A percentile compares a stretch with the other conserved stretches of the same genome.
Conservation (phyloP, 257 asterid species). For the Nemophila menziesii region DNA sequence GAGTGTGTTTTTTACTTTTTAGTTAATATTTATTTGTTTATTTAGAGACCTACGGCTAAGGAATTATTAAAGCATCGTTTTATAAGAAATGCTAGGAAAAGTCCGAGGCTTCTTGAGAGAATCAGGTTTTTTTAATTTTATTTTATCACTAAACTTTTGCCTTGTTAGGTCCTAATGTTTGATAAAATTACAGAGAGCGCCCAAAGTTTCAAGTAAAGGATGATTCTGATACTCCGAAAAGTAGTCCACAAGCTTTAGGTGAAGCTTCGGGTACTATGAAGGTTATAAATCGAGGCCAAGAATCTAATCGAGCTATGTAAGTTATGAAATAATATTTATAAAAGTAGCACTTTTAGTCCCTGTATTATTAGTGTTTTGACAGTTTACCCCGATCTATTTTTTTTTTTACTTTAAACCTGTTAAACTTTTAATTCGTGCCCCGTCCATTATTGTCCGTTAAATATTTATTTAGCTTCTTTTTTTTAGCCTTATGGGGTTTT, state of each 20-base stretch:
- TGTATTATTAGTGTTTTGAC: too few species aligned
- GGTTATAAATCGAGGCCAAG: slow-evolving; percentile 27
- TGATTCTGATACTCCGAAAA: slow-evolving; percentile 26
- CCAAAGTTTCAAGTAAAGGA: slow-evolving; percentile 37
- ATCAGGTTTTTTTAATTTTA: slow-evolving; percentile 44
- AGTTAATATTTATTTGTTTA: slow-evolving; percentile 2
- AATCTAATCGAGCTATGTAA: slow-evolving; percentile 44
- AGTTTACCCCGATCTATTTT: too few species aligned
- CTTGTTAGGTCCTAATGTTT: neutral
- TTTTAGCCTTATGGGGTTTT: too few species aligned
- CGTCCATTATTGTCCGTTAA: too few species aligned
- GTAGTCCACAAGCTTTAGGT: slow-evolving; percentile 25
- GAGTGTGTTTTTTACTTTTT: neutral
- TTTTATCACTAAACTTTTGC: neutral
- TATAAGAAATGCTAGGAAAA: slow-evolving; percentile 78
- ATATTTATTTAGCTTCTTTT: too few species aligned
- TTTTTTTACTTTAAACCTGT: too few species aligned
- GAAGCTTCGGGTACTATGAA: slow-evolving; percentile 41
- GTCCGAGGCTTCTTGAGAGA: slow-evolving; percentile 89
- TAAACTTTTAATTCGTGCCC: too few species aligned
- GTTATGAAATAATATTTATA: too few species aligned
- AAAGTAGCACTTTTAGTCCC: too few species aligned
- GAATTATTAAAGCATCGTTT: slow-evolving; percentile 92
- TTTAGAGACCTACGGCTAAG: slow-evolving; percentile 90
- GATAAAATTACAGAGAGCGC: slow-evolving; percentile 32